A percentile compares a stretch with the other conserved stretches of the same genome.
Conservation (phyloP, 2,329 filamentous ascomycete genomes). For the Scedosporium dehoogii region DNA sequence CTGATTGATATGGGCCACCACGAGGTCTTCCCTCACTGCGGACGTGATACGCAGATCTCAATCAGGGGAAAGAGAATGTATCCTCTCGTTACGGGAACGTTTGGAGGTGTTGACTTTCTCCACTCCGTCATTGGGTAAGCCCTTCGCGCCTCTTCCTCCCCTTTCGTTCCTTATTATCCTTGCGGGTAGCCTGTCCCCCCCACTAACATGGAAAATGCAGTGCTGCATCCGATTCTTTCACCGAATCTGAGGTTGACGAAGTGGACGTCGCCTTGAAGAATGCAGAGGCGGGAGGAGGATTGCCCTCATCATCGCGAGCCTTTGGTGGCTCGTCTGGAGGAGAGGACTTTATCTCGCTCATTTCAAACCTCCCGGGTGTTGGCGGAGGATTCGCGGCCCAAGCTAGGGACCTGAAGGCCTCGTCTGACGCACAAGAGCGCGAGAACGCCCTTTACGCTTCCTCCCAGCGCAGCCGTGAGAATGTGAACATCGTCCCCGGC, state of each 20-base stretch:
- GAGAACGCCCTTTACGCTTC: slow-evolving; percentile 32
- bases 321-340: slow-evolving; percentile 19
- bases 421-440: slow-evolving; percentile 54
- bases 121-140: slow-evolving; percentile 69
- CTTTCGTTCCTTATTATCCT: slow-evolving; percentile 13
- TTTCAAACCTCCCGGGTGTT: slow-evolving; percentile 65
- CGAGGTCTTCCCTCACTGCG: slow-evolving; percentile 66
- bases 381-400: slow-evolving; percentile 57
- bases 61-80: slow-evolving; percentile 52
- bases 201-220: slow-evolving; percentile 2
- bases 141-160: slow-evolving; percentile 55
- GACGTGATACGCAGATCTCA: slow-evolving; percentile 54
- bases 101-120: slow-evolving; percentile 75
- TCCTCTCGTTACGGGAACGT: slow-evolving; percentile 64
- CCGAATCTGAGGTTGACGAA: slow-evolving; percentile 75
- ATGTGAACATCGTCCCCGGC: slow-evolving; percentile 55
- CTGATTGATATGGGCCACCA: slow-evolving; percentile 61
- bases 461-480: slow-evolving; percentile 27
- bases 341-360: slow-evolving; percentile 57
- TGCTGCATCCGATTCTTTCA: slow-evolving; percentile 75
- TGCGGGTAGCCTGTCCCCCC: no score
- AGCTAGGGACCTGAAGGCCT: slow-evolving; percentile 51
- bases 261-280: slow-evolving; percentile 65
- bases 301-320: slow-evolving; percentile 13
- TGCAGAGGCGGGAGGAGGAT: slow-evolving; percentile 39